Conservation (phyloP, 2,329 filamentous ascomycete genomes). For the Xylariaceae sp. region DNA sequence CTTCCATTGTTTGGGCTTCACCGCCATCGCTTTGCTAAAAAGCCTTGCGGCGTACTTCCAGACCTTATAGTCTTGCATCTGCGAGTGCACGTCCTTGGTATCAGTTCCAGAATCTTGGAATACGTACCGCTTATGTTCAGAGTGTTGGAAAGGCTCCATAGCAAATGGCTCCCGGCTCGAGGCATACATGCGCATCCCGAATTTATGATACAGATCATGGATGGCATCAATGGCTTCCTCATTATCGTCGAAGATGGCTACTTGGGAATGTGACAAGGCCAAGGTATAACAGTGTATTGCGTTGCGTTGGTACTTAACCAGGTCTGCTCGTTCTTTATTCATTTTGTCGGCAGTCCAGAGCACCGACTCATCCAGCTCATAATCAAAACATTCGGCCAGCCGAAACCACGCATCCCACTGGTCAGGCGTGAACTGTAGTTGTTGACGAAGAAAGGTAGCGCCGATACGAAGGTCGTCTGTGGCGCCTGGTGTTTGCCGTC, state of each 20-base stretch:
- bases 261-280: conserved; percentile 50
- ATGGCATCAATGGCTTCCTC: conserved; percentile 45
- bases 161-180: conserved; percentile 58
- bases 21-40: conserved; percentile 50
- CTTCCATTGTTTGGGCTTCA: conserved; percentile 54
- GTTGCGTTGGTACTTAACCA: conserved; percentile 69
- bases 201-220: conserved; percentile 55
- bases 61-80: conserved; percentile 55
- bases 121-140: conserved; percentile 52
- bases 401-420: conserved; percentile 91
- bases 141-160: conserved; percentile 55
- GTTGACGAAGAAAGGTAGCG: conserved; percentile 71
- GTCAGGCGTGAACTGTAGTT: conserved; percentile 74
- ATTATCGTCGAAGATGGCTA: conserved; percentile 38
- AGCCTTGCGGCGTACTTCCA: conserved; percentile 56
- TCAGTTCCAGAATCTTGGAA: conserved; percentile 46
- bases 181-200: conserved; percentile 56
- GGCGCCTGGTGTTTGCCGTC: conserved; percentile 69
- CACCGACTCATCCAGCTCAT: conserved; percentile 79
- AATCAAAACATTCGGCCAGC: conserved; percentile 79
- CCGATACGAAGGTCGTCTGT: conserved; percentile 81
- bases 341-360: conserved; percentile 88
- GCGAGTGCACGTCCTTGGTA: conserved; percentile 47
- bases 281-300: conserved; percentile 76
- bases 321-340: conserved; percentile 71